Evolutionary conservation across 2,329 filamentous ascomycete species (phyloP).

Genomic region (Colletotrichum sp.): DNA sequence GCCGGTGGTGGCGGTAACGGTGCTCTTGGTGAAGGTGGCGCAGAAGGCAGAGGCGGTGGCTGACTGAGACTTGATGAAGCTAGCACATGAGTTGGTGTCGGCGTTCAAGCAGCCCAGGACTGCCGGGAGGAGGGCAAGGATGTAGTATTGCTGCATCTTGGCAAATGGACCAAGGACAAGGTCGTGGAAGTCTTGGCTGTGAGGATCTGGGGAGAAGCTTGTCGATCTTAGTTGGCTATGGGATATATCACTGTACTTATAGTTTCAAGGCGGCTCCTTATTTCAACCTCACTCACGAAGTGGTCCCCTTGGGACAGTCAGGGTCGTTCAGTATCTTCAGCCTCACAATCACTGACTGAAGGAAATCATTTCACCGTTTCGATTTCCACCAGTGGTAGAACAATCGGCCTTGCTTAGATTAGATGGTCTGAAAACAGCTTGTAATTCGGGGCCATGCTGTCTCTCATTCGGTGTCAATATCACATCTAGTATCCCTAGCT

Average conservation of each 20-base stretch:
- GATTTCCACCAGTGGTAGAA: neutral
- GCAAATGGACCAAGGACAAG: neutral
- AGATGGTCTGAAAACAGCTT: neutral
- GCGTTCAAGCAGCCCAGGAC: conserved; percentile 33
- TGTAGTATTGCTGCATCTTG: conserved; percentile 23
- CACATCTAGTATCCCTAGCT: neutral
- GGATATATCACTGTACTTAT: neutral
- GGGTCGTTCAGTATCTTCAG: neutral
- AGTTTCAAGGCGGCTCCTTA: neutral
- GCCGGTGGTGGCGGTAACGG: conserved; percentile 29
- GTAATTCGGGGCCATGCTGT: neutral
- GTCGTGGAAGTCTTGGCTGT: neutral
- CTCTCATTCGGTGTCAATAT: neutral
- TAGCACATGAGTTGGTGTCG: conserved; percentile 32
- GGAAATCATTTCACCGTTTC: neutral
- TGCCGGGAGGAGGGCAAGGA: conserved; percentile 27
- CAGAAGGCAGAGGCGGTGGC: conserved; percentile 37
- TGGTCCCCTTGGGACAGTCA: neutral
- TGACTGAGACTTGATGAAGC: conserved; percentile 33
- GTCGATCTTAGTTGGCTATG: neutral
- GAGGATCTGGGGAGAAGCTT: neutral
- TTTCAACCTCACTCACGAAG: too few relatives aligned
- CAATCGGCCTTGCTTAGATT: neutral
- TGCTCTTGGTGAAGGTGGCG: conserved; percentile 34
- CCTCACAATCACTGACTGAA: neutral